These are phyloP conservation scores for Colletotrichum cereale DNA, from an alignment of 2,329 filamentous ascomycete species.

Conservation along the genomic window DNA sequence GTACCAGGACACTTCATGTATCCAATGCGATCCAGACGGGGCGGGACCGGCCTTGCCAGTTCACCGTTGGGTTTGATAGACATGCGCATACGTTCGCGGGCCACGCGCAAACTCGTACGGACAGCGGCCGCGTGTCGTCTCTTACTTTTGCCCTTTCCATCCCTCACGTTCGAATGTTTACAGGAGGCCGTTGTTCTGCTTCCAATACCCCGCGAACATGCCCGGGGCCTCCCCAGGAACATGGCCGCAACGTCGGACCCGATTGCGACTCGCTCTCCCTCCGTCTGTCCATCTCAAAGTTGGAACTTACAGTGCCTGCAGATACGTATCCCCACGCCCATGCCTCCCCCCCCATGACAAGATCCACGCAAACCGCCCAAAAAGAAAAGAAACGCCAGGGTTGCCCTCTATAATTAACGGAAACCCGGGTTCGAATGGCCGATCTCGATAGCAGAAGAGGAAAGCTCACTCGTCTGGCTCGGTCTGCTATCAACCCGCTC, in stretches of 20 bases:
- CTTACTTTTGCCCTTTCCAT: not conserved
- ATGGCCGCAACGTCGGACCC: constrained; percentile 20
- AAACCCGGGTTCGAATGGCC: constrained; percentile 6
- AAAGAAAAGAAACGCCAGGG: not conserved
- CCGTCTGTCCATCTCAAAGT: not conserved
- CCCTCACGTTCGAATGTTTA: not conserved
- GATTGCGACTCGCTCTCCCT: constrained; percentile 26
- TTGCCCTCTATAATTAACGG: constrained; percentile 13
- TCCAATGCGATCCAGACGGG: constrained; percentile 9
- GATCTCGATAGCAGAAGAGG: constrained; percentile 10
- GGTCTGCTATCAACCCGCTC: not conserved
- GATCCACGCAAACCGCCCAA: constrained; percentile 4
- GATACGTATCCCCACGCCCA: constrained; percentile 13
- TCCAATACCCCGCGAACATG: not conserved
- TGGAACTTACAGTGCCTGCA: constrained; percentile 7
- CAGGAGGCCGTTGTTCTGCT: not conserved
- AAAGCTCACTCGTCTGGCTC: too few relatives aligned
- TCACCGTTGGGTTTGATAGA: constrained; percentile 10
- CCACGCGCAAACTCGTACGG: not conserved
- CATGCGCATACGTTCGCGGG: not conserved
- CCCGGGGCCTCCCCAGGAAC: constrained; percentile 15
- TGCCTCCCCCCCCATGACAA: not conserved
- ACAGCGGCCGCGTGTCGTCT: not conserved
- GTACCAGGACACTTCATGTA: constrained; percentile 15
- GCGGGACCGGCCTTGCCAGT: not conserved